Conservation (phyloP, 352 stramenopile genomes). For the Globisporangium cylindrosporum region DNA sequence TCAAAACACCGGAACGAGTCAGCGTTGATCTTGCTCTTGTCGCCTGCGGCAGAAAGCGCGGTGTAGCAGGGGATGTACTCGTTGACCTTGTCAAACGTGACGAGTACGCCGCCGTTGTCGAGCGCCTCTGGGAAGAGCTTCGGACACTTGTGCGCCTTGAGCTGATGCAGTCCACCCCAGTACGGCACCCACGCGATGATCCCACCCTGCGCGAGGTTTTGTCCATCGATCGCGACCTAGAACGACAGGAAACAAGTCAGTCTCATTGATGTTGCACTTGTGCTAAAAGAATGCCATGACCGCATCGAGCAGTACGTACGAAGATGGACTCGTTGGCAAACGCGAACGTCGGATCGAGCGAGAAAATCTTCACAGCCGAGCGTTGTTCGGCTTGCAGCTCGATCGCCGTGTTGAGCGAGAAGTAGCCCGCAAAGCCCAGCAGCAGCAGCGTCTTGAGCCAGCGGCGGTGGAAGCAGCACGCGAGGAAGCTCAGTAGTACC, state of each 20-base stretch:
- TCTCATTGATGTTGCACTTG: background rate
- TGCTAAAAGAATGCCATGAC: background rate
- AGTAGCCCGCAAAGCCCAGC: conserved; percentile 19
- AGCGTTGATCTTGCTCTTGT: conserved; percentile 6
- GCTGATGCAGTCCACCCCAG: conserved; percentile 60
- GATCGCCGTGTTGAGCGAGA: conserved; percentile 30
- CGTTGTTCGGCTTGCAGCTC: conserved; percentile 51
- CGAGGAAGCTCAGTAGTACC: conserved; percentile 24
- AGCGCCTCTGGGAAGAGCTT: conserved; percentile 61
- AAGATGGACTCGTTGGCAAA: conserved; percentile 85
- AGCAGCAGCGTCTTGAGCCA: conserved; percentile 66
- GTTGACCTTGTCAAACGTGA: conserved; percentile 68
- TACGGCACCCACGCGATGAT: conserved; percentile 71
- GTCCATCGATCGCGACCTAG: conserved; percentile 75
- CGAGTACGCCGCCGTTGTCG: conserved; percentile 64
- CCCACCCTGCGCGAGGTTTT: conserved; percentile 73
- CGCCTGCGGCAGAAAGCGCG: conserved; percentile 9
- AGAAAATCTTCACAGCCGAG: conserved; percentile 56
- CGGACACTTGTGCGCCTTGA: conserved; percentile 31
- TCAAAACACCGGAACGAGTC: conserved; percentile 72
- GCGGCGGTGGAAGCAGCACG: conserved; percentile 46
- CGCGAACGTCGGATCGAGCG: conserved; percentile 71
- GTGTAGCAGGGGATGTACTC: conserved; percentile 79
- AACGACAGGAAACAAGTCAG: background rate
- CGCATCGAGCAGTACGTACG: conserved; percentile 33